Evolutionary conservation across 1,284 basidiomycete species (phyloP), one percentile per base, ranked within the genome.

Genomic region (Gymnopus androsaceus): DNA sequence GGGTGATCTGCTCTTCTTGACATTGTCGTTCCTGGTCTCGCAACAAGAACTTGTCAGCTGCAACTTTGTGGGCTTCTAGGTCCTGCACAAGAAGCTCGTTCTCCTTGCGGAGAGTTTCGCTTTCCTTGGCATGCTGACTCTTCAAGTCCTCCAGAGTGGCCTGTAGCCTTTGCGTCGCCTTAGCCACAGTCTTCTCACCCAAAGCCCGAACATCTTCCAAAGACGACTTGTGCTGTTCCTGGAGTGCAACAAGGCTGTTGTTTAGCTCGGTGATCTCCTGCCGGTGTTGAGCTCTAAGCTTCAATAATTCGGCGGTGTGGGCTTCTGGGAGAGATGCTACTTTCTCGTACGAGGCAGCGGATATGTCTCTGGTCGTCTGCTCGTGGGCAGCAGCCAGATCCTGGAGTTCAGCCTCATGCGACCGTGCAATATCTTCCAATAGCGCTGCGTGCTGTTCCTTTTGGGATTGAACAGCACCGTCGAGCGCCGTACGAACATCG

Each of bases 21-120:
- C 69, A 64, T 41, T 72, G 69, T 25, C 75, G 79, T 31, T 73
- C 70, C 65, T 83, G 76, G 63, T 86, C 82, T 28, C 76, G 80
- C 27, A 80, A 63, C 15, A 76, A 64, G 56, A 81, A 78, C 61
- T 90, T 83, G 51, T 82, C 77, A 9, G 81, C 76, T 3, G 83
- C 79, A 40, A 75, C 76, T 66, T 87, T 87, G 69, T 87, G 79
- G 2, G 82, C 75, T 57, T 83, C 81, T 5, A 89, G 70, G 64
- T 92, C 84, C 57, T 86, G 76, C 4, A 76, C 64, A 31, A 91
- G 75, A 8, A 80, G 60, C 19, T 83, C 80, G 36, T 80, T 80
- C 50, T 85, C 79, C 59, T 77, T 77, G 44, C 72, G 74, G 49
- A 85, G 70, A 2, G 69, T 66, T 21, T 75, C 74, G 14, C 70